Evolutionary conservation across 768 basidiomycete species (phyloP), one percentile per base, ranked within the genome.

Genomic region (Pleurotus ostreatus): DNA sequence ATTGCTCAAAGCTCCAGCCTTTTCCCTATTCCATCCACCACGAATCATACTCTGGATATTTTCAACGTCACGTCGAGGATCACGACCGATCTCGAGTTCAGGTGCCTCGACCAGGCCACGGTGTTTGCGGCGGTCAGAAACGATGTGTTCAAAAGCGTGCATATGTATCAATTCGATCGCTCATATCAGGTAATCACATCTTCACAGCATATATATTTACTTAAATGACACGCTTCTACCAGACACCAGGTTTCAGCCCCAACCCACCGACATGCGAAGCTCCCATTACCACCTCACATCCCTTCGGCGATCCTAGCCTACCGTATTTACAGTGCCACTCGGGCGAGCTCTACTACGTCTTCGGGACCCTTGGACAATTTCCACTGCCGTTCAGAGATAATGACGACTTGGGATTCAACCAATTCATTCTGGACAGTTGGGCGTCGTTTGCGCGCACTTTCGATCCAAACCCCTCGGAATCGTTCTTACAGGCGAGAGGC

Each of bases 41-140:
- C 70, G 0, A 75, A 79, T 49, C 61, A 65, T 1, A 73, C 74
- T 0, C 61, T 72, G 55, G 71, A 78, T 55, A 63, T 75, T 30
- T 80, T 76, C 69, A 82, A 82, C 49, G 68, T 77, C 39, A 78
- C 79, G 4, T 67, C 72, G 2, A 66, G 77, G 2, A 65, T 76
- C 5, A 71, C 75, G 2, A 80, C 74, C 0, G 77, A 79, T 60
- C 69, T 71, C 5, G 69, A 78, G 60, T 80, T 80, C 65, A 63
- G 70, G 60, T 80, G 79, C 57, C 60, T 81, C 26, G 78, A 81
- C 60, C 77, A 79, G 61, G 79, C 79, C 0, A 79, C 79, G 0
- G 73, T 75, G 5, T 70, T 72, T 37, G 73, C 79, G 1, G 76
- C 73, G 16, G 68, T 73, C 6, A 65, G 70, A 34, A 70, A 80